phyloP scores from a whole-genome alignment of 2,329 filamentous ascomycete genomes.

The Xylariomycetidae sp. region DNA sequence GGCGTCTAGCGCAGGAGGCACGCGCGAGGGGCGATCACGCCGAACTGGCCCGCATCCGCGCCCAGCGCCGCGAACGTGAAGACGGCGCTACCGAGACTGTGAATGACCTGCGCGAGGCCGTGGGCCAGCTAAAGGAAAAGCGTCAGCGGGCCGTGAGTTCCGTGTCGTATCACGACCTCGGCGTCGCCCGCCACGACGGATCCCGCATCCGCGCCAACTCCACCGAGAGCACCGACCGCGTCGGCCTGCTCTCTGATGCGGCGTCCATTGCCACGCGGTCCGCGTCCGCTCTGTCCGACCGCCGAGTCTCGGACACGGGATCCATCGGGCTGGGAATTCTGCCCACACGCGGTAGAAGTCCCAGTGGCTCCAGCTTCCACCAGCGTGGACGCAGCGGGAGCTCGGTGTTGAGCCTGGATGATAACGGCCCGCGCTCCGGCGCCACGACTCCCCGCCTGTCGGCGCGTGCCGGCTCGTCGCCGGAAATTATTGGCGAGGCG shows the following conservation, averaged over 20 bases:
- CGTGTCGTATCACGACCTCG: conserved; percentile 71
- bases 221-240: conserved; percentile 64
- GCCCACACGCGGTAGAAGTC: conserved; percentile 24
- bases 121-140: conserved; percentile 50
- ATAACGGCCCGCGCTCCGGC: conserved; percentile 37
- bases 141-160: conserved; percentile 65
- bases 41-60: conserved; percentile 61
- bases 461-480: conserved; percentile 41
- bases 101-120: conserved; percentile 51
- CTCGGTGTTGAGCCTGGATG: conserved; percentile 48
- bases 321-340: no score
- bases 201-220: conserved; percentile 69
- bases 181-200: conserved; percentile 71
- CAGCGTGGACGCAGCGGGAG: conserved; percentile 43
- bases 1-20: conserved; percentile 64
- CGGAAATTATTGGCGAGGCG: conserved; percentile 44
- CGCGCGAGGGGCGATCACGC: conserved; percentile 62
- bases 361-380: conserved; percentile 29
- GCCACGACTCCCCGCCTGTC: conserved; percentile 33
- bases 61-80: conserved; percentile 45
- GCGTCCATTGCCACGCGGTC: conserved; percentile 49
- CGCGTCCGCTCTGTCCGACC: conserved; percentile 16
- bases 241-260: conserved; percentile 65
- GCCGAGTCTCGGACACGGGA: conserved; percentile 10
- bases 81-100: conserved; percentile 46